A percentile compares a stretch with the other conserved stretches of the same genome.
Conservation (phyloP, 805 yeast genomes). For the Zygoascus tannicola region DNA sequence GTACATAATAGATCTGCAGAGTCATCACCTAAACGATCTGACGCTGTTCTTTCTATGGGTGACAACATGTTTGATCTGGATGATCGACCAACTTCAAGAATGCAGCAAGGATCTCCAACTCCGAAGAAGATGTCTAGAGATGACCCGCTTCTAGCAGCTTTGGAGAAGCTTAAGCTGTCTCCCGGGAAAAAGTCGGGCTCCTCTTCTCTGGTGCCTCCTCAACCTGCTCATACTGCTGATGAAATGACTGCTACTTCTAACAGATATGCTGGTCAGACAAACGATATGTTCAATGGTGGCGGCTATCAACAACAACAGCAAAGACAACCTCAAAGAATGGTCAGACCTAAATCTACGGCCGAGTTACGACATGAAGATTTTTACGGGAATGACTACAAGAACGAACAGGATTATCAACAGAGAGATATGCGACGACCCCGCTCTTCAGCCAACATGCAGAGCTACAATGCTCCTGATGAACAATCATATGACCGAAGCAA, state of each 20-base stretch:
- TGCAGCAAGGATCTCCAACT: conserved; percentile 8
- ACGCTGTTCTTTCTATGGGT: conserved; percentile 20
- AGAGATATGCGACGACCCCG: no score
- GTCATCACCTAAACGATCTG: background rate
- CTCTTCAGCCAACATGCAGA: conserved; percentile 7
- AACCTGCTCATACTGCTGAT: conserved; percentile 28
- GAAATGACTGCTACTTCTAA: conserved; percentile 33
- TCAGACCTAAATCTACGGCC: conserved; percentile 17
- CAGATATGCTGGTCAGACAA: conserved; percentile 21
- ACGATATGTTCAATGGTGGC: conserved; percentile 14
- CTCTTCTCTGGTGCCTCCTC: conserved; percentile 21
- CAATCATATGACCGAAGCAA: conserved; percentile 14
- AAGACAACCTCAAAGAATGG: conserved; percentile 10
- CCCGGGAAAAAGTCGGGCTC: conserved; percentile 2
- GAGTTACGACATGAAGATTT: conserved; percentile 8
- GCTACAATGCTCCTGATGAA: conserved; percentile 4
- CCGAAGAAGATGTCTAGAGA: conserved; percentile 17
- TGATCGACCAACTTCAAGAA: conserved; percentile 2
- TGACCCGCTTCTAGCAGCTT: conserved; percentile 50
- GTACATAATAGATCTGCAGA: background rate
- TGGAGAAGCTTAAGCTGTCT: conserved; percentile 34
- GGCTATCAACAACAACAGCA: conserved; percentile 2
- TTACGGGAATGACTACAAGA: background rate
- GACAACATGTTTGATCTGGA: conserved; percentile 26
- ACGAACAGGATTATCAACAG: conserved; percentile 18